phyloP scores from a whole-genome alignment of 2,329 filamentous ascomycete genomes.

The Ustulina deusta region DNA sequence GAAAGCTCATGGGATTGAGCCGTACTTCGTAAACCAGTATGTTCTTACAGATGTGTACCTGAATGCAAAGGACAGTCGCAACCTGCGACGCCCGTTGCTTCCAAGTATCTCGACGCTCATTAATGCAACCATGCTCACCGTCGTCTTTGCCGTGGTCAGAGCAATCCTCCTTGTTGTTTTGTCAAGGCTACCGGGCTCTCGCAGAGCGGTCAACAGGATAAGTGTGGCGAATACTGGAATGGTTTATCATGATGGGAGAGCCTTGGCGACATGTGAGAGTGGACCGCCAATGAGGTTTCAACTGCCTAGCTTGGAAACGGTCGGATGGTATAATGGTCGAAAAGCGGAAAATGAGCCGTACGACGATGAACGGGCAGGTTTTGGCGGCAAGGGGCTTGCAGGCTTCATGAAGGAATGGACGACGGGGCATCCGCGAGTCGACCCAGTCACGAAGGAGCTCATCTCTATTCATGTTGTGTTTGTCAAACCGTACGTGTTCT shows the following conservation, averaged over 20 bases:
- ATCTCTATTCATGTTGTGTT: constrained; percentile 77
- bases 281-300: constrained; percentile 75
- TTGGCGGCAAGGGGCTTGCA: constrained; percentile 67
- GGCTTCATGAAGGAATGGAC: constrained; percentile 78
- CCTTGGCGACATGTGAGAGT: constrained; percentile 77
- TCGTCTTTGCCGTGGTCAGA: constrained; percentile 65
- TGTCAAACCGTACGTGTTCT: constrained; percentile 73
- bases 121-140: constrained; percentile 64
- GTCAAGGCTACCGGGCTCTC: constrained; percentile 68
- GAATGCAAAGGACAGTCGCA: constrained; percentile 61
- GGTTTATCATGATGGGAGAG: constrained; percentile 75
- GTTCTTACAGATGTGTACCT: constrained; percentile 75
- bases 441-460: constrained; percentile 72
- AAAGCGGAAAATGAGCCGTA: constrained; percentile 63
- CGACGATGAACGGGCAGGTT: constrained; percentile 51
- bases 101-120: constrained; percentile 76
- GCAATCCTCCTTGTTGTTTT: constrained; percentile 68
- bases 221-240: constrained; percentile 78
- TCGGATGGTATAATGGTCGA: constrained; percentile 76
- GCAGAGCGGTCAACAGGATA: constrained; percentile 71
- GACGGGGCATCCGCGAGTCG: constrained; percentile 76
- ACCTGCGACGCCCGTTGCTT: constrained; percentile 67
- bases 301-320: constrained; percentile 72
- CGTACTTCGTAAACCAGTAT: constrained; percentile 77
- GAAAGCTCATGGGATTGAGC: constrained; percentile 58